phyloP scores from a whole-genome alignment of 2,329 filamentous ascomycete genomes.

The Aotearoamyces nothofagi region DNA sequence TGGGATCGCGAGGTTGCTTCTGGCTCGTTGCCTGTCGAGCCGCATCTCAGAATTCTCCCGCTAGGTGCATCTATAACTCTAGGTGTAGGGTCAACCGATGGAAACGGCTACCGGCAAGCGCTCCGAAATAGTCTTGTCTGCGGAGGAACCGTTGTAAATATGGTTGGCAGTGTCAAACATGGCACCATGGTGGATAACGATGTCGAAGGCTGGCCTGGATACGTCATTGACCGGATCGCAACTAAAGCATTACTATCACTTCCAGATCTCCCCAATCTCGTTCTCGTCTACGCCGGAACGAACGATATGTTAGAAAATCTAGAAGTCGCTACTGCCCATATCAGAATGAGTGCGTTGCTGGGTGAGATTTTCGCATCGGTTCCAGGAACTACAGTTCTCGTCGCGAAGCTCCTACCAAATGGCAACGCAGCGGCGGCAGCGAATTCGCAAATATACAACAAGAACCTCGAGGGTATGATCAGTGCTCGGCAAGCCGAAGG shows the following conservation, averaged over 20 bases:
- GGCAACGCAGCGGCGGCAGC: slow-evolving; percentile 1
- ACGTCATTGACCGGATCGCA: slow-evolving; percentile 17
- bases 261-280: slow-evolving; percentile 16
- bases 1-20: no score
- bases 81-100: slow-evolving; percentile 17
- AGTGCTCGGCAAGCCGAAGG: neutral
- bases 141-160: slow-evolving; percentile 11
- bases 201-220: slow-evolving; percentile 20
- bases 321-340: slow-evolving; percentile 16
- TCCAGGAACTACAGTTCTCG: slow-evolving; percentile 20
- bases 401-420: slow-evolving; percentile 20
- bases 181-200: slow-evolving; percentile 19
- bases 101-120: slow-evolving; percentile 24
- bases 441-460: slow-evolving; percentile 6
- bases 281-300: slow-evolving; percentile 20
- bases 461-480: neutral
- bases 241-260: slow-evolving; percentile 8
- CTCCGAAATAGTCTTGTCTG: slow-evolving; percentile 15
- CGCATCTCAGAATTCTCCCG: slow-evolving; percentile 16
- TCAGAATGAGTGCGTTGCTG: slow-evolving; percentile 18
- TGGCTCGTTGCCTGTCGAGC: no score
- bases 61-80: slow-evolving; percentile 23
- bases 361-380: slow-evolving; percentile 17
- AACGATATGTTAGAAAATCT: slow-evolving; percentile 17
- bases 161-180: slow-evolving; percentile 18